Evolutionary conservation across 2,329 filamentous ascomycete genomes (phyloP).

Genomic region (Raffaelea ambrosiae): DNA sequence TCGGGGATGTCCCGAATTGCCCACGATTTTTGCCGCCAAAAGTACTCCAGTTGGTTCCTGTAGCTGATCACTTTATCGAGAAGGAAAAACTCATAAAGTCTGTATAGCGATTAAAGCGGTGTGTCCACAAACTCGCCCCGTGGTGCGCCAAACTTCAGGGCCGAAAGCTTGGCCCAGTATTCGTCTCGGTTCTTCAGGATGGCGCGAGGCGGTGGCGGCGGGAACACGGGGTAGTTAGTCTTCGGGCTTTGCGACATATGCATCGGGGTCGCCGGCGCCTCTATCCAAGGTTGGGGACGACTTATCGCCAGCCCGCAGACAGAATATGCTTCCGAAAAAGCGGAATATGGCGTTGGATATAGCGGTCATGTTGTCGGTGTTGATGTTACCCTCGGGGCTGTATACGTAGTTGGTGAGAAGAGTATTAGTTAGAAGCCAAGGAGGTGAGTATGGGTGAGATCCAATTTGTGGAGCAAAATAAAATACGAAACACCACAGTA

Average conservation of each 20-base stretch:
- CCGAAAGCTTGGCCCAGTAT: slow-evolving; percentile 1
- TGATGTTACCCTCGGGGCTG: too few relatives aligned
- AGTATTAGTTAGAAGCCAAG: too few relatives aligned
- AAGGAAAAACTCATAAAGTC: slow-evolving; percentile 5
- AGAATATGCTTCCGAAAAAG: too few relatives aligned
- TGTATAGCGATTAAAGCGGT: slow-evolving; percentile 4
- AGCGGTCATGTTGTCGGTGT: too few relatives aligned
- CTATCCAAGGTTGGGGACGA: too few relatives aligned
- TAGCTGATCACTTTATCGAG: slow-evolving; percentile 4
- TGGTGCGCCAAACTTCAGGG: slow-evolving; percentile 1
- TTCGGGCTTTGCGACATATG: slow-evolving; percentile 14
- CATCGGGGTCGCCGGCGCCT: too few relatives aligned
- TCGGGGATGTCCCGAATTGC: slow-evolving; percentile 4
- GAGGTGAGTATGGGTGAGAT: too few relatives aligned
- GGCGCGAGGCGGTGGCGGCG: neutral
- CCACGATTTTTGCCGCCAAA: slow-evolving; percentile 6
- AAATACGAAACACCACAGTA: too few relatives aligned
- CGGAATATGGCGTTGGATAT: too few relatives aligned
- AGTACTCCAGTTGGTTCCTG: slow-evolving; percentile 1
- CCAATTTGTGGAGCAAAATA: too few relatives aligned
- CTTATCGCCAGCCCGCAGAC: too few relatives aligned
- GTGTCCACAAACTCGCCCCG: slow-evolving; percentile 3
- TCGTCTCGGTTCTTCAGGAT: neutral
- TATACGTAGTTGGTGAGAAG: too few relatives aligned
- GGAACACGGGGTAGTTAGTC: slow-evolving; percentile 17